phyloP scores from a whole-genome alignment of 1,139 yeast genomes.

The Yamadazyma oceani region DNA sequence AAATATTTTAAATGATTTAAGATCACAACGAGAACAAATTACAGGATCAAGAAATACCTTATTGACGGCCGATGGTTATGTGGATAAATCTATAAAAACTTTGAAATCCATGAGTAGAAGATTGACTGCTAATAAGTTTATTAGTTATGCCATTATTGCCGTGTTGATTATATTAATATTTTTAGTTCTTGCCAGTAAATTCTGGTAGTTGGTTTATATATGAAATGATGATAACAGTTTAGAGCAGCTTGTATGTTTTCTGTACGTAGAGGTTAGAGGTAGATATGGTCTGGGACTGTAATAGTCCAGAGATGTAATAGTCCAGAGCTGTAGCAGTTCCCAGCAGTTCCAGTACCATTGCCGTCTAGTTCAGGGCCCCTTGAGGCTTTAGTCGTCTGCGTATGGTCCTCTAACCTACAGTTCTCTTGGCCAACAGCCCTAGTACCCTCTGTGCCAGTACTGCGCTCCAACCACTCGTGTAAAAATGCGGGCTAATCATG shows the following conservation, averaged over 20 bases:
- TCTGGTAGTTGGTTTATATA: slow-evolving; percentile 46
- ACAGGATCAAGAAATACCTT: slow-evolving; percentile 80
- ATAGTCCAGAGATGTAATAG: too few species aligned
- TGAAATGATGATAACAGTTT: not conserved
- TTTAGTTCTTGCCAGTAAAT: slow-evolving; percentile 83
- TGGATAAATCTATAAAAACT: slow-evolving; percentile 85
- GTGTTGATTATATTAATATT: slow-evolving; percentile 81
- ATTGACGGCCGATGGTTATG: slow-evolving; percentile 88
- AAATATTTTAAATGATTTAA: slow-evolving; percentile 79
- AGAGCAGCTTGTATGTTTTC: not conserved
- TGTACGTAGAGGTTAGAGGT: too few species aligned
- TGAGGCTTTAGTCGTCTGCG: too few species aligned
- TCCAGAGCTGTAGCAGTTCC: too few species aligned
- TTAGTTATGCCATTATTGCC: slow-evolving; percentile 93
- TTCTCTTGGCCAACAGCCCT: too few species aligned
- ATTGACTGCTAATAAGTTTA: slow-evolving; percentile 90
- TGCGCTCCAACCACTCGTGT: too few species aligned
- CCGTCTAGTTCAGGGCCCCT: too few species aligned
- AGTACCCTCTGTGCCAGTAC: too few species aligned
- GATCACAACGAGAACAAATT: slow-evolving; percentile 93
- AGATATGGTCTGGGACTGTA: too few species aligned
- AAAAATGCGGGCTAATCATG: slow-evolving; percentile 1
- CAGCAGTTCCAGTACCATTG: too few species aligned
- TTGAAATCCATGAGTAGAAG: slow-evolving; percentile 90
- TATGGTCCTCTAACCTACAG: too few species aligned